Conservation (phyloP, 164 flowering plant genomes). For the Annona cherimola region DNA sequence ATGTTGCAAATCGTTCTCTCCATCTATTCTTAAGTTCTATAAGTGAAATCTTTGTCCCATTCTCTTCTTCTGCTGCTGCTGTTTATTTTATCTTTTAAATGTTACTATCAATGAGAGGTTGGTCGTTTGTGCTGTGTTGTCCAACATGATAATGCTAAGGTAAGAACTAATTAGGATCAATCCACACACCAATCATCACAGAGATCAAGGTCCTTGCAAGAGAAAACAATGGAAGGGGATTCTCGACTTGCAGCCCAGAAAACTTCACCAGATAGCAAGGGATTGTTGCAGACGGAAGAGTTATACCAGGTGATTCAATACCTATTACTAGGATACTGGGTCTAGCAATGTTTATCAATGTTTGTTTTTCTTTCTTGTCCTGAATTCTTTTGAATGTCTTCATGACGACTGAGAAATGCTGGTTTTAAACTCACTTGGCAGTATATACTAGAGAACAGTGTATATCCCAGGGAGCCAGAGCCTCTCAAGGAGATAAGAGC, state of each 20-base stretch:
- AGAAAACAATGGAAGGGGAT: constrained; percentile 2
- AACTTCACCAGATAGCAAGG: not conserved
- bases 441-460: constrained; percentile 27
- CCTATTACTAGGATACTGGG: not conserved
- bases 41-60: too few species aligned
- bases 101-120: not conserved
- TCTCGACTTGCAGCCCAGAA: not conserved
- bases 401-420: not conserved
- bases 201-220: not conserved
- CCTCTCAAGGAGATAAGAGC: constrained; percentile 17
- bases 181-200: not conserved
- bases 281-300: constrained; percentile 5
- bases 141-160: not conserved
- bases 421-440: constrained; percentile 1
- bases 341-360: too few species aligned
- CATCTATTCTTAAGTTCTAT: too few species aligned
- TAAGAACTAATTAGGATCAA: not conserved
- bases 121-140: not conserved
- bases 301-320: constrained; percentile 5
- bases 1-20: too few species aligned
- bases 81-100: not conserved
- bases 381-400: not conserved
- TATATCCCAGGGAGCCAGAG: constrained; percentile 21
- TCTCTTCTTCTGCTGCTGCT: too few species aligned
- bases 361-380: not conserved